These are phyloP conservation scores for Xerophyta viscosa DNA, from an alignment of 106 monocot genomes.

Conservation along the genomic window DNA sequence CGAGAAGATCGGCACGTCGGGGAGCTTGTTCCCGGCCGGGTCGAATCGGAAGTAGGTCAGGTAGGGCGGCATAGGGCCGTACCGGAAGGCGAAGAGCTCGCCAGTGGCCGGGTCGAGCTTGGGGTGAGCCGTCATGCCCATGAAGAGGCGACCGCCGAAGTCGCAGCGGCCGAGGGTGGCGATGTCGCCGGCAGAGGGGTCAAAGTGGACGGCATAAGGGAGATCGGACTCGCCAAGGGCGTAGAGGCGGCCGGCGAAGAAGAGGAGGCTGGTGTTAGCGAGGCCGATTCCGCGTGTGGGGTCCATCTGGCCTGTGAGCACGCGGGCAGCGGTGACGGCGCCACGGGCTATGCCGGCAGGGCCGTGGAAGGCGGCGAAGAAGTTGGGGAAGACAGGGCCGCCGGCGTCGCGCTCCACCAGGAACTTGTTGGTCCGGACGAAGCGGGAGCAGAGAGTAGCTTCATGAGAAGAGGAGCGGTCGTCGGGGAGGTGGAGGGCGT, in stretches of 20 bases:
- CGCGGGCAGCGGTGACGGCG: not conserved
- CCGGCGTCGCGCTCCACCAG: conserved; percentile 1
- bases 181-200: conserved; percentile 3
- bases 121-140: conserved; percentile 20
- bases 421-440: conserved; percentile 14
- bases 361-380: conserved; percentile 11
- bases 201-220: conserved; percentile 15
- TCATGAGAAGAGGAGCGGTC: not conserved
- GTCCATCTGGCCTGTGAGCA: conserved; percentile 7
- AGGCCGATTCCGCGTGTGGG: conserved; percentile 3
- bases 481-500: conserved; percentile 1
- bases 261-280: conserved; percentile 22
- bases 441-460: conserved; percentile 6
- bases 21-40: conserved; percentile 3
- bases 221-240: conserved; percentile 20
- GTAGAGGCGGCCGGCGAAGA: conserved; percentile 14
- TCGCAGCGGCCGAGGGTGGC: conserved; percentile 10
- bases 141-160: conserved; percentile 8
- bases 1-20: conserved; percentile 70
- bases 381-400: conserved; percentile 7
- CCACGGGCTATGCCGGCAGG: conserved; percentile 4
- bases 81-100: conserved; percentile 16
- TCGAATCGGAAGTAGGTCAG: conserved; percentile 13
- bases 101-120: conserved; percentile 17
- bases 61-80: conserved; percentile 5